A percentile compares a stretch with the other conserved stretches of the same genome.
These are phyloP conservation scores for Karstenula rhodostoma DNA, from an alignment of 2,329 filamentous ascomycete species.

Conservation along the genomic window DNA sequence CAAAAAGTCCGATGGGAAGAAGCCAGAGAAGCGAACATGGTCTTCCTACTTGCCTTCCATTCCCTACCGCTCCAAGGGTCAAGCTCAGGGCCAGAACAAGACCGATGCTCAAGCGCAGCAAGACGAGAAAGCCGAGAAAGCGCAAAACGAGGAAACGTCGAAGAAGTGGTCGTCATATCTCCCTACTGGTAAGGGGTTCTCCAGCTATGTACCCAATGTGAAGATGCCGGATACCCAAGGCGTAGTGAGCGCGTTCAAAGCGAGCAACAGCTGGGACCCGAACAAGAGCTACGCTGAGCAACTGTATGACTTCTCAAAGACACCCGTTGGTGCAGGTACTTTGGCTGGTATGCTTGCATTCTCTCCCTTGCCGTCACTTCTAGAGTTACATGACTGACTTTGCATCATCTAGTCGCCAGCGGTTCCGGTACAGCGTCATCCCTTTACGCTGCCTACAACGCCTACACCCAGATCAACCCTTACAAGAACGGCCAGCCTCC, in stretches of 20 bases:
- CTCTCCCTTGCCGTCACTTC: neutral
- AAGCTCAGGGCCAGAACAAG: constrained; percentile 23
- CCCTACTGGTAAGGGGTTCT: constrained; percentile 57
- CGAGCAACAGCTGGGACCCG: constrained; percentile 55
- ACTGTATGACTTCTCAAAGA: constrained; percentile 59
- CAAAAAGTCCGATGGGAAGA: constrained; percentile 25
- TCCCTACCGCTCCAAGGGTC: constrained; percentile 43
- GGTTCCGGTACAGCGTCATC: constrained; percentile 58
- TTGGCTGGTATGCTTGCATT: constrained; percentile 46
- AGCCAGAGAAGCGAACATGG: constrained; percentile 46
- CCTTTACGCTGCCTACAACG: constrained; percentile 59
- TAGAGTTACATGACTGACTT: neutral
- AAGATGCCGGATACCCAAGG: constrained; percentile 48
- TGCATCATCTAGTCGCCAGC: constrained; percentile 49
- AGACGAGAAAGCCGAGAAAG: constrained; percentile 39
- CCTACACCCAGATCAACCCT: constrained; percentile 50
- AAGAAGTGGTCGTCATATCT: constrained; percentile 58
- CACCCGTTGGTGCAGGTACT: constrained; percentile 59
- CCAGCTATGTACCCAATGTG: constrained; percentile 55
- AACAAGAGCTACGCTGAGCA: constrained; percentile 60
- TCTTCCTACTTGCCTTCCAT: constrained; percentile 51
- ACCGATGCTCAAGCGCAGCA: constrained; percentile 30
- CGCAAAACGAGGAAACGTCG: constrained; percentile 44
- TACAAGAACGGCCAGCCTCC: constrained; percentile 45
- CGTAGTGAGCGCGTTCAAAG: constrained; percentile 55